Percentiles rank a stretch among this genome's conserved stretches.
phyloP scores from a whole-genome alignment of 495 filamentous ascomycete species.

The Penicillium pulvis region DNA sequence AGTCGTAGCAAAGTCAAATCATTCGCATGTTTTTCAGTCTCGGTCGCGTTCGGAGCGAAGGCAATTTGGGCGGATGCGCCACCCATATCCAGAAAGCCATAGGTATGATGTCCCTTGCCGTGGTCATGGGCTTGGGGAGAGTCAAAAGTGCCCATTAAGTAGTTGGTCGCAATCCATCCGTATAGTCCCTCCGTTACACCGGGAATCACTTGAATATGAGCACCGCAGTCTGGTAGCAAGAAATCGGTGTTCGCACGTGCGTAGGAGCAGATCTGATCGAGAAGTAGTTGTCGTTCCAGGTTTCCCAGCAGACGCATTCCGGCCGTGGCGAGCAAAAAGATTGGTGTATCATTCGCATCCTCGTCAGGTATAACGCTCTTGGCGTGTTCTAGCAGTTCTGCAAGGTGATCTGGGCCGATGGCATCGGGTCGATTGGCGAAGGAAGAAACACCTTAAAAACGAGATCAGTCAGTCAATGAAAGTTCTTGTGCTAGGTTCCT shows the following conservation, averaged over 20 bases:
- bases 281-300: slow-evolving; percentile 65
- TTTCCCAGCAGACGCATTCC: slow-evolving; percentile 90
- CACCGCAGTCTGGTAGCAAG: slow-evolving; percentile 81
- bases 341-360: slow-evolving; percentile 78
- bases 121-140: slow-evolving; percentile 69
- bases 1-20: slow-evolving; percentile 85
- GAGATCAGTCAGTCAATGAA: slow-evolving; percentile 11
- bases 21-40: slow-evolving; percentile 85
- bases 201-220: slow-evolving; percentile 92
- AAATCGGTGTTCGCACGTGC: slow-evolving; percentile 79
- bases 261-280: slow-evolving; percentile 82
- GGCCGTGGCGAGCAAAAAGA: slow-evolving; percentile 96
- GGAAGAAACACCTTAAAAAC: slow-evolving; percentile 71
- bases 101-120: slow-evolving; percentile 91
- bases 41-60: slow-evolving; percentile 92
- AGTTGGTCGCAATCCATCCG: slow-evolving; percentile 99
- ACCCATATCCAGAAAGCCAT: slow-evolving; percentile 98
- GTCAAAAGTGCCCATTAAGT: slow-evolving; percentile 91
- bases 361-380: slow-evolving; percentile 76
- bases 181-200: slow-evolving; percentile 98
- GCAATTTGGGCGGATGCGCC: slow-evolving; percentile 97
- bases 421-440: slow-evolving; percentile 75
- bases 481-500: neutral
- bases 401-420: slow-evolving; percentile 81
- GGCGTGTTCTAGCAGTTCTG: slow-evolving; percentile 79